Evolutionary conservation across 371 early-diverging fungal species (phyloP), one percentile per base, ranked within the genome.

Genomic region (Saksenaea vasiformis): DNA sequence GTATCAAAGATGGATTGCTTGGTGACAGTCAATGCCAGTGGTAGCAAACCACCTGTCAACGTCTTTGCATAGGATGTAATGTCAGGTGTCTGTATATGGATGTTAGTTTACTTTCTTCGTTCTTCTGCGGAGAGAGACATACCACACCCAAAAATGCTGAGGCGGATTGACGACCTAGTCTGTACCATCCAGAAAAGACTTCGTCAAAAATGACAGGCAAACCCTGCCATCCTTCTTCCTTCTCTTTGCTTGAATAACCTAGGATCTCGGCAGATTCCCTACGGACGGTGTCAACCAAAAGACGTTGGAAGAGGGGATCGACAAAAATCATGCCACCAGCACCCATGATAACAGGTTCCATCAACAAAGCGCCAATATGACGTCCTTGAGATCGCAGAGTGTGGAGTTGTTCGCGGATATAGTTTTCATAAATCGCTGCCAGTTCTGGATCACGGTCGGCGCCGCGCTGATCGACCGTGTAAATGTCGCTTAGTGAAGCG

Each of bases 291-390:
- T 86, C 81, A 22, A 91, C 82, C 54, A 92, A 64, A 14, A 76
- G 72, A 39, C 84, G 82, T 64, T 93, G 93, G 82, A 91, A 94
- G 11, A 88, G 76, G 5, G 95, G 95, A 60, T 92, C 92, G 19
- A 92, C 88, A 68, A 92, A 89, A 27, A 90, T 71, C 93, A 94
- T 94, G 39, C 93, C 95, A 28, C 92, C 93, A 0, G 93, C 90
- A 7, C 93, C 93, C 85, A 92, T 85, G 26, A 94, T 57, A 13
- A 93, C 77, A 0, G 95, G 93, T 61, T 93, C 93, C 77, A 94
- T 82, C 55, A 93, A 62, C 17, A 94, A 58, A 0, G 93, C 87
- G 41, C 93, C 95, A 62, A 92, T 86, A n/a, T 77, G 66, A 9
- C 83, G 70, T n/a, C 82, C 84, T 31, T 78, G 75, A 8, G 66